Conservation (phyloP, 345 rosid genomes). For the Heritiera fomes region DNA sequence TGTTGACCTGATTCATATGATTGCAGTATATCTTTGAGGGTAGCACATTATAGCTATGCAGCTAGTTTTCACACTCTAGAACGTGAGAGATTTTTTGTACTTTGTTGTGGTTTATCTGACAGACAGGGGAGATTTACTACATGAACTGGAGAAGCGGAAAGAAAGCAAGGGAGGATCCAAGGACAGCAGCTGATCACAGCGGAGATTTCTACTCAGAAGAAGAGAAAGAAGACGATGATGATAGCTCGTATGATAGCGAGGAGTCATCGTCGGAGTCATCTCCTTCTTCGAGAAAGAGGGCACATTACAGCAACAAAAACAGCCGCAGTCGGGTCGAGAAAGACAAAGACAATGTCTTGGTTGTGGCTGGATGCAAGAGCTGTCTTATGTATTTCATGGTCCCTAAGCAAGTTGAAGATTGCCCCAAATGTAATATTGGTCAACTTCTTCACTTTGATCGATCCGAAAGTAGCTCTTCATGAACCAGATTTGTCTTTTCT, state of each 20-base stretch:
- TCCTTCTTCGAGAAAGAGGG: constrained; percentile 41
- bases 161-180: constrained; percentile 72
- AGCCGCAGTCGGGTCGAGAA: constrained; percentile 22
- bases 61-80: not conserved
- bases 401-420: constrained; percentile 69
- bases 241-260: constrained; percentile 66
- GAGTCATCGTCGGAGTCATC: constrained; percentile 79
- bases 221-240: constrained; percentile 21
- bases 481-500: constrained; percentile 20
- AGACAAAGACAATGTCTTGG: constrained; percentile 61
- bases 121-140: constrained; percentile 91
- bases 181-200: constrained; percentile 40
- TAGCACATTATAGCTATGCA: not conserved
- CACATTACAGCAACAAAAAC: not conserved
- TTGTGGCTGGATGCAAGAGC: constrained; percentile 92
- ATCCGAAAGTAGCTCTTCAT: constrained; percentile 47
- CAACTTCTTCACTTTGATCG: constrained; percentile 84
- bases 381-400: constrained; percentile 95
- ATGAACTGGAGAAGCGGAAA: constrained; percentile 74
- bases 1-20: not conserved
- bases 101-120: constrained; percentile 10
- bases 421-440: constrained; percentile 72
- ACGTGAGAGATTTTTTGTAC: not conserved
- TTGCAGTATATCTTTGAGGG: not conserved
- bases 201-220: constrained; percentile 52